These are phyloP conservation scores for Trichoderma asperelloides DNA, from an alignment of 495 filamentous ascomycete species.

Conservation along the genomic window DNA sequence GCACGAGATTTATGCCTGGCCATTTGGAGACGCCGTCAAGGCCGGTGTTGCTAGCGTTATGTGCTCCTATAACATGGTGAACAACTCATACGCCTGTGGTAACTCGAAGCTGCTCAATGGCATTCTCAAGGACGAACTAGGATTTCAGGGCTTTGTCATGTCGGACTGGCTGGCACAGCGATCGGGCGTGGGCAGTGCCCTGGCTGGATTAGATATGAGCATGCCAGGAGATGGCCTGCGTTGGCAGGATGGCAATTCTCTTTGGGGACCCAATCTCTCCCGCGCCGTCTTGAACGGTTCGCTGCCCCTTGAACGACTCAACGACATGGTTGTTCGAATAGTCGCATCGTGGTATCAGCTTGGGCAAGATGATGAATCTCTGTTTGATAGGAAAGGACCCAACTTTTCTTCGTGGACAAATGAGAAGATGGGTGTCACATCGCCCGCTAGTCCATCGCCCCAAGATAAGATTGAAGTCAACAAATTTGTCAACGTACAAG, in stretches of 20 bases:
- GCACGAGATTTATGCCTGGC: constrained; percentile 76
- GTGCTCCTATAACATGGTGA: constrained; percentile 78
- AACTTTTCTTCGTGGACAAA: constrained; percentile 92
- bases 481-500: constrained; percentile 62
- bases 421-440: constrained; percentile 54
- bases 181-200: constrained; percentile 64
- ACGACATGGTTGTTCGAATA: constrained; percentile 90
- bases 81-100: constrained; percentile 77
- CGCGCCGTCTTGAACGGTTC: constrained; percentile 73
- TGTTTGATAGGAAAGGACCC: constrained; percentile 59
- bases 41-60: constrained; percentile 74
- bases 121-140: constrained; percentile 75
- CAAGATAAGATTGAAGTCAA: constrained; percentile 59
- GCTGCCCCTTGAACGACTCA: constrained; percentile 69
- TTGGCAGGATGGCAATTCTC: constrained; percentile 67
- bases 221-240: constrained; percentile 86
- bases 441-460: constrained; percentile 50
- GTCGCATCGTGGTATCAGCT: constrained; percentile 91
- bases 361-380: constrained; percentile 64
- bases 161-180: constrained; percentile 82
- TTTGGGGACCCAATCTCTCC: constrained; percentile 75
- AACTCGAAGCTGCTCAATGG: constrained; percentile 71
- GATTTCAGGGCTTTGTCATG: constrained; percentile 82
- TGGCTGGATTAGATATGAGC: constrained; percentile 74
- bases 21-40: constrained; percentile 69